Evolutionary conservation across 2,329 filamentous ascomycete species (phyloP).

Genomic region (Aspergillus pseudoglaucus): DNA sequence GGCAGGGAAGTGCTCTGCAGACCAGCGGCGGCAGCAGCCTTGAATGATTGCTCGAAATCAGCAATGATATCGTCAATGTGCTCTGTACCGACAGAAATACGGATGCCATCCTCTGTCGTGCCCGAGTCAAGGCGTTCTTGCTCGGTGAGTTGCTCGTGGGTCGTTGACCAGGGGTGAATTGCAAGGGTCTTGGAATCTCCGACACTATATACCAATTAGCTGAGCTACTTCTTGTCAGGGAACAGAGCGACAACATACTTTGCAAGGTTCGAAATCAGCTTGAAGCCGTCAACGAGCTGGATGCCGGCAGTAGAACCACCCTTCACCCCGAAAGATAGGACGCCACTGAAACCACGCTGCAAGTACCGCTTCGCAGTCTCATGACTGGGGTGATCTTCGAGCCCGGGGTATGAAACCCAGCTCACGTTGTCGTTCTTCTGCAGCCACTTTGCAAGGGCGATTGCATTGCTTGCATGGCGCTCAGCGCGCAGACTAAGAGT

Average conservation of each 20-base stretch:
- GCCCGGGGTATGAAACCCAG: slow-evolving; percentile 92
- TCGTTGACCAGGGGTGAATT: slow-evolving; percentile 93
- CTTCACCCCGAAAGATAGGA: slow-evolving; percentile 89
- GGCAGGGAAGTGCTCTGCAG: neutral
- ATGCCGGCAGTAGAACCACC: slow-evolving; percentile 76
- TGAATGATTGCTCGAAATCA: slow-evolving; percentile 89
- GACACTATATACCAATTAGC: slow-evolving; percentile 46
- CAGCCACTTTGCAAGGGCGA: slow-evolving; percentile 73
- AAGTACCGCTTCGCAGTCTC: slow-evolving; percentile 80
- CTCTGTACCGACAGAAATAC: slow-evolving; percentile 91
- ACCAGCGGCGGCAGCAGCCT: slow-evolving; percentile 24
- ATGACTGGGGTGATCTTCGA: slow-evolving; percentile 75
- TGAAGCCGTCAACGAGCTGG: slow-evolving; percentile 87
- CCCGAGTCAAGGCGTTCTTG: slow-evolving; percentile 75
- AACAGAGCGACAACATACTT: slow-evolving; percentile 49
- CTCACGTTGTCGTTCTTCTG: slow-evolving; percentile 74
- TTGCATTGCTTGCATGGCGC: slow-evolving; percentile 76
- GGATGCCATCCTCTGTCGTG: slow-evolving; percentile 82
- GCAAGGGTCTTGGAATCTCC: slow-evolving; percentile 92
- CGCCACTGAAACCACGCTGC: slow-evolving; percentile 75
- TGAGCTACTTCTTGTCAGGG: neutral
- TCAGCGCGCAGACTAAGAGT: slow-evolving; percentile 82
- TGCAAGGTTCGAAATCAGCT: slow-evolving; percentile 89
- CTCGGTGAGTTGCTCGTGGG: slow-evolving; percentile 82
- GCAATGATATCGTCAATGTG: slow-evolving; percentile 96